Evolutionary conservation across 2,329 filamentous ascomycete species (phyloP).

Genomic region (Magnaporthales sp.): DNA sequence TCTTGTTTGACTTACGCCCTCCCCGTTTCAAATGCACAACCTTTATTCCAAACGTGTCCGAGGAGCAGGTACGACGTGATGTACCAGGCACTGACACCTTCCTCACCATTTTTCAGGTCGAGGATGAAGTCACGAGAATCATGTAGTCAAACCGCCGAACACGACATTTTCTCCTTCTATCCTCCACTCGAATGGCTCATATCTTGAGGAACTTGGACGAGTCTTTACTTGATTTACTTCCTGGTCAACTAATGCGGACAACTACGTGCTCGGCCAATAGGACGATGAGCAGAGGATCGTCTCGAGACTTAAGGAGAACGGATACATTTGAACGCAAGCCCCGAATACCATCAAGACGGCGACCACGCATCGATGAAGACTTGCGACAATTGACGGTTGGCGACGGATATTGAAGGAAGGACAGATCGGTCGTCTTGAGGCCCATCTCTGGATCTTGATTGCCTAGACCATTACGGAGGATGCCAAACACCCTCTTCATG

Average conservation of each 20-base stretch:
- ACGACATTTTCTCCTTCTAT: constrained; percentile 2
- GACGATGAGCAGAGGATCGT: neutral
- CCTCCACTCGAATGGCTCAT: neutral
- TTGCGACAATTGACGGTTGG: neutral
- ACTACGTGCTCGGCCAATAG: neutral
- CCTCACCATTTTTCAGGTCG: constrained; percentile 55
- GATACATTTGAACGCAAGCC: neutral
- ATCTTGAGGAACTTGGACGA: neutral
- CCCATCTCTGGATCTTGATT: neutral
- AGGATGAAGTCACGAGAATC: constrained; percentile 85
- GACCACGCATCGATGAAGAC: neutral
- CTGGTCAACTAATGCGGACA: neutral
- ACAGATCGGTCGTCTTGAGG: neutral
- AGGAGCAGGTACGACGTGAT: neutral
- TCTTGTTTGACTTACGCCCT: constrained; percentile 7
- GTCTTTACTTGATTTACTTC: neutral
- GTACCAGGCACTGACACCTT: neutral
- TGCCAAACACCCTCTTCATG: constrained; percentile 6
- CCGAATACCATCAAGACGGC: neutral
- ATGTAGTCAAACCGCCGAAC: constrained; percentile 45
- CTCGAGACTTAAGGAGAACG: constrained; percentile 1
- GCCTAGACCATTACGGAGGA: constrained; percentile 6
- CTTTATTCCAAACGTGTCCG: neutral
- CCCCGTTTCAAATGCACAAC: neutral
- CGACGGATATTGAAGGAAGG: neutral